Percentiles rank a stretch among this genome's conserved stretches.
Conservation (phyloP, 73 alveolate genomes). For the Blepharisma japonicum region DNA sequence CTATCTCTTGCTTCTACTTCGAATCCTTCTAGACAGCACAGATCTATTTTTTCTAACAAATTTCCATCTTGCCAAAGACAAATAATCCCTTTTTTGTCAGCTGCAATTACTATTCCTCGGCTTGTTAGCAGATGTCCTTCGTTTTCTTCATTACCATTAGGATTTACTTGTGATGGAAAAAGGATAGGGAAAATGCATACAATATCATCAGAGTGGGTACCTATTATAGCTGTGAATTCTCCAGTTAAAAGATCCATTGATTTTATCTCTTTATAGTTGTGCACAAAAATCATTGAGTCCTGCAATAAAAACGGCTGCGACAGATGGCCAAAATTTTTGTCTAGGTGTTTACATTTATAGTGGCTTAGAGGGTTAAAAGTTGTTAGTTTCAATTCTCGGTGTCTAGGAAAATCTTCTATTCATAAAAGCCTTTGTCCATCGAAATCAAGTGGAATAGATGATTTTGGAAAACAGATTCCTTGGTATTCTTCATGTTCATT, state of each 20-base stretch:
- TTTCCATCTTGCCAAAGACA: constrained; percentile 22
- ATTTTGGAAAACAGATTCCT: background rate
- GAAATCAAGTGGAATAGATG: background rate
- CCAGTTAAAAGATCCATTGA: background rate
- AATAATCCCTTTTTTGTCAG: constrained; percentile 9
- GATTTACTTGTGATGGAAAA: background rate
- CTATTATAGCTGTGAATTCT: background rate
- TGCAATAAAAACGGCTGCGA: background rate
- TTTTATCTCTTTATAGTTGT: background rate
- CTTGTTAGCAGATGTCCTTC: background rate
- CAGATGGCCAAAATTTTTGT: background rate
- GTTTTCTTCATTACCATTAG: background rate
- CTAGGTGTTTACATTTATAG: background rate
- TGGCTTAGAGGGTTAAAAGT: constrained; percentile 2
- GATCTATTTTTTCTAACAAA: background rate
- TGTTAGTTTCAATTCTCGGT: background rate
- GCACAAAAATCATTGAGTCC: background rate
- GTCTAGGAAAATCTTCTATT: background rate
- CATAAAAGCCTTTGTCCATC: constrained; percentile 1
- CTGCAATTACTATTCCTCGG: background rate
- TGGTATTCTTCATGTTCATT: constrained; percentile 3
- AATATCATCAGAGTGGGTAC: background rate
- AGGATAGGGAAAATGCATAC: constrained; percentile 10
- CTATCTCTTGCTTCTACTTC: constrained; percentile 4
- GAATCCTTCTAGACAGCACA: constrained; percentile 3